Percentiles rank a stretch among this genome's conserved stretches.
Evolutionary conservation across 495 filamentous ascomycete species (phyloP).

Genomic region (Patellaria atrata): DNA sequence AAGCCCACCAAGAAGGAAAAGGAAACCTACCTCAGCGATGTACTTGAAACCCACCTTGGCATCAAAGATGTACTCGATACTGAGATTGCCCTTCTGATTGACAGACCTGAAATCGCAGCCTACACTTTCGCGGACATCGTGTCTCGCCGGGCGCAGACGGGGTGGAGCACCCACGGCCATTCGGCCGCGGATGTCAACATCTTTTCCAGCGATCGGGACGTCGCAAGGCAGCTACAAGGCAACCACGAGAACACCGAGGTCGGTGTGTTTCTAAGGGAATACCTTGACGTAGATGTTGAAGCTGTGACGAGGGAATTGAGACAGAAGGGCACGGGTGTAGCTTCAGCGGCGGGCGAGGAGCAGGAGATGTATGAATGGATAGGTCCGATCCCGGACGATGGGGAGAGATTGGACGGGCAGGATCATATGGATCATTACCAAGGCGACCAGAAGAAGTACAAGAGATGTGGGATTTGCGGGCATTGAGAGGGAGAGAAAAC

Average conservation of each 20-base stretch:
- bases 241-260: constrained; percentile 95
- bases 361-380: constrained; percentile 21
- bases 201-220: constrained; percentile 44
- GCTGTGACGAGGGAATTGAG: constrained; percentile 58
- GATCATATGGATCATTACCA: constrained; percentile 27
- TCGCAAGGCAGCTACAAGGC: constrained; percentile 44
- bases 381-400: constrained; percentile 22
- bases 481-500: too few relatives aligned
- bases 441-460: constrained; percentile 21
- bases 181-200: constrained; percentile 85
- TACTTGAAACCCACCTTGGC: constrained; percentile 55
- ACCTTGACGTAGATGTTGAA: constrained; percentile 66
- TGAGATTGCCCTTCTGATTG: constrained; percentile 55
- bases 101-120: constrained; percentile 33
- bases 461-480: constrained; percentile 17
- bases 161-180: constrained; percentile 87
- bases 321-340: constrained; percentile 34
- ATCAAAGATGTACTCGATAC: constrained; percentile 55
- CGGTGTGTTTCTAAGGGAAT: constrained; percentile 63
- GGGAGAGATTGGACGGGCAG: constrained; percentile 26
- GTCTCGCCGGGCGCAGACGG: constrained; percentile 71
- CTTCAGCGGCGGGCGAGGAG: constrained; percentile 10
- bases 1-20: constrained; percentile 16
- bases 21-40: constrained; percentile 41
- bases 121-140: constrained; percentile 73